phyloP scores from a whole-genome alignment of 768 basidiomycete species.

The Lactarius quietus region DNA sequence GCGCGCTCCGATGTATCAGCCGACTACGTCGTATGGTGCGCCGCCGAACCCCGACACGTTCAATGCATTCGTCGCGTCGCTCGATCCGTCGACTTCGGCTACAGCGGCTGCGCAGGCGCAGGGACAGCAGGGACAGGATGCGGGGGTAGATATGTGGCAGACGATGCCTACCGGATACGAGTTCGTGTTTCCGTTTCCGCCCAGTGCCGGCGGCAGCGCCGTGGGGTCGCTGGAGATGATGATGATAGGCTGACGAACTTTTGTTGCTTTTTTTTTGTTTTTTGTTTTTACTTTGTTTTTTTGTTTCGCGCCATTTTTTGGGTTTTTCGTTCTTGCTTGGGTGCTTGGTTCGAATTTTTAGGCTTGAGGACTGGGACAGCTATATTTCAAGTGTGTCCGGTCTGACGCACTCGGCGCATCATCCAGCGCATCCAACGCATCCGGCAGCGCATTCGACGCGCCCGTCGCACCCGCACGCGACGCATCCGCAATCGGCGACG shows the following conservation, averaged over 20 bases:
- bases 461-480: not conserved
- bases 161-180: conserved; percentile 24
- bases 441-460: not conserved
- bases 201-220: not conserved
- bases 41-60: conserved; percentile 2
- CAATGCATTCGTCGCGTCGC: conserved; percentile 6
- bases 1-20: conserved; percentile 6
- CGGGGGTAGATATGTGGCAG: conserved; percentile 20
- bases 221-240: not conserved
- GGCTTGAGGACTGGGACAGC: conserved; percentile 25
- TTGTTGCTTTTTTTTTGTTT: not conserved
- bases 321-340: not conserved
- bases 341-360: conserved; percentile 1
- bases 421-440: not conserved
- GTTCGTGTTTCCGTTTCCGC: conserved; percentile 19
- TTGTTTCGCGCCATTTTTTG: too few species aligned
- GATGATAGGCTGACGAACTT: not conserved
- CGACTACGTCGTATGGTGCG: conserved; percentile 11
- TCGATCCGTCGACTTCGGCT: too few species aligned
- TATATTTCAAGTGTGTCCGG: conserved; percentile 24
- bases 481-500: not conserved
- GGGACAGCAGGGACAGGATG: conserved; percentile 3
- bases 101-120: too few species aligned
- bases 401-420: conserved; percentile 9
- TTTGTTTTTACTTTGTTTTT: not conserved